Percentiles rank a stretch among this genome's conserved stretches.
Conservation (phyloP, 768 basidiomycete species). For the Dentipellis sp. region DNA sequence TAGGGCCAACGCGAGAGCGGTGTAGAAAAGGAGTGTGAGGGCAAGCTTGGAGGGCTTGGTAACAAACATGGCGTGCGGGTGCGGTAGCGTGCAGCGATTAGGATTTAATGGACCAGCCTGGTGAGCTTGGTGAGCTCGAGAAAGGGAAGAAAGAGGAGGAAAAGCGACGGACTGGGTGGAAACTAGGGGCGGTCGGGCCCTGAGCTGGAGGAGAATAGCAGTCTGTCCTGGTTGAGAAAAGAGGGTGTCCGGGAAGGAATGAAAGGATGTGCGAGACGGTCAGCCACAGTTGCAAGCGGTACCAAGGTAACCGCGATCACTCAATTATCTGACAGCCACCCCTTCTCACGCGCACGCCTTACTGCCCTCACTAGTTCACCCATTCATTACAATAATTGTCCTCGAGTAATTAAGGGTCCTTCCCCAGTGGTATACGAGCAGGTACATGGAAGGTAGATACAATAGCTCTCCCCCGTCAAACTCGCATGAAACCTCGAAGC, state of each 20-base stretch:
- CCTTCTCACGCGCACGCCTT: too few relatives aligned
- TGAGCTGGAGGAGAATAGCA: neutral
- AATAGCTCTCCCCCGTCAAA: neutral
- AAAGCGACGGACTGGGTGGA: neutral
- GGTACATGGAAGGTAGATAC: neutral
- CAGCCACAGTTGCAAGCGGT: neutral
- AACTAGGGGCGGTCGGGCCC: neutral
- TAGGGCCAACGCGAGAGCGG: slow-evolving; percentile 45
- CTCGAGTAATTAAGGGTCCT: neutral
- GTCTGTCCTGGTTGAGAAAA: neutral
- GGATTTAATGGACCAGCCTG: slow-evolving; percentile 9
- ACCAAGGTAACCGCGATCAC: neutral
- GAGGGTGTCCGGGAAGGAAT: slow-evolving; percentile 9
- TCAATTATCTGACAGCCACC: neutral
- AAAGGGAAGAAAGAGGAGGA: neutral
- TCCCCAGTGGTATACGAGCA: neutral
- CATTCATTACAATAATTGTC: neutral
- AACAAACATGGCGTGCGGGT: slow-evolving; percentile 34
- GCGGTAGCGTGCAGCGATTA: neutral
- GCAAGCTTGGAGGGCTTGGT: slow-evolving; percentile 34
- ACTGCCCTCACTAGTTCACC: too few relatives aligned
- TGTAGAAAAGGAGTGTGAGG: slow-evolving; percentile 56
- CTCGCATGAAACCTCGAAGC: neutral
- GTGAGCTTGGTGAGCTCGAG: neutral
- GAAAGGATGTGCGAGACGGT: slow-evolving; percentile 11